Conservation (phyloP, 495 filamentous ascomycete genomes). For the Lophiotrema nucula region DNA sequence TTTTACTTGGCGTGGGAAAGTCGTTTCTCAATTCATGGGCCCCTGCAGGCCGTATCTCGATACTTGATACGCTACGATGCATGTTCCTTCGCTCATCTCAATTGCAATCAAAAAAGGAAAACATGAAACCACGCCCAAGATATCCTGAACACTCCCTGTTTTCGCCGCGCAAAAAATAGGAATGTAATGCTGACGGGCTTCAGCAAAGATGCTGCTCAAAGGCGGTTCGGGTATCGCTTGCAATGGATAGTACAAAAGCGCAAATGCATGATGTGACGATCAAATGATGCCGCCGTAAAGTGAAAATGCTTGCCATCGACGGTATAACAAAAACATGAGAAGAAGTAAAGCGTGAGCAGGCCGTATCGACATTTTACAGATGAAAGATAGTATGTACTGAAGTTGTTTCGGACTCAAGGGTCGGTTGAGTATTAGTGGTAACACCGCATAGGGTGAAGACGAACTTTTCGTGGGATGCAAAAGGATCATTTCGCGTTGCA, state of each 20-base stretch:
- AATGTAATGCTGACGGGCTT: conserved; percentile 10
- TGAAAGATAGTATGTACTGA: not conserved
- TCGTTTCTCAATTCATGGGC: conserved; percentile 17
- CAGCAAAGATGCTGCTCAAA: conserved; percentile 5
- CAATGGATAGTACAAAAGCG: conserved; percentile 16
- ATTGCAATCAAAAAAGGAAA: not conserved
- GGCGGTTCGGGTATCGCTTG: conserved; percentile 29
- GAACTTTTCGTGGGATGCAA: not conserved
- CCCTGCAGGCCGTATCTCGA: conserved; percentile 12
- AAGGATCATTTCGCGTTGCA: conserved; percentile 17
- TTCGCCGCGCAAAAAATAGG: not conserved
- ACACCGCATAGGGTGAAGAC: not conserved
- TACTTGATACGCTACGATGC: conserved; percentile 10
- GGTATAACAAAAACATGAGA: conserved; percentile 21
- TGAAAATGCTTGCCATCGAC: conserved; percentile 10
- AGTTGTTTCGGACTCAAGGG: not conserved
- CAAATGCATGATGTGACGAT: conserved; percentile 3
- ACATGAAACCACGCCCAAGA: not conserved
- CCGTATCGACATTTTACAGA: conserved; percentile 8
- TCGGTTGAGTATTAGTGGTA: not conserved
- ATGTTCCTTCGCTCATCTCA: not conserved
- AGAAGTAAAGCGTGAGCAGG: conserved; percentile 12
- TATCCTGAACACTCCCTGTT: not conserved
- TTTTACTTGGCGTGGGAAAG: conserved; percentile 2
- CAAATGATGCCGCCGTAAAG: conserved; percentile 4